Evolutionary conservation across 179 eudicot species (phyloP).

Genomic region (Sideroxylon spinosum): DNA sequence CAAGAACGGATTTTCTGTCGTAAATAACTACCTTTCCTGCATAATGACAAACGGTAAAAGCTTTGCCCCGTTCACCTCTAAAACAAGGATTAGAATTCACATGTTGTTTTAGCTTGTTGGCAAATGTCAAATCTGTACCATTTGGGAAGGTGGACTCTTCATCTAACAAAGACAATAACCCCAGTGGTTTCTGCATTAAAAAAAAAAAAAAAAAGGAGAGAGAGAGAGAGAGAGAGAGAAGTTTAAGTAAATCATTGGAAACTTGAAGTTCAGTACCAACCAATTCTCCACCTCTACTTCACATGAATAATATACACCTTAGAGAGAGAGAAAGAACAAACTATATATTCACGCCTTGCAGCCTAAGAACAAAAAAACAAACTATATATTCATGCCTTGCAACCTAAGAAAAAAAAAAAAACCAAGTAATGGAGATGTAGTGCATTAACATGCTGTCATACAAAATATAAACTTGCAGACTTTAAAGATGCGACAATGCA

Average conservation of each 20-base stretch:
- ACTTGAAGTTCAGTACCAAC: not conserved
- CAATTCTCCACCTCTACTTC: conserved; percentile 4
- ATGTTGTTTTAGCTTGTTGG: conserved; percentile 91
- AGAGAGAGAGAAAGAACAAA: conserved; percentile 2
- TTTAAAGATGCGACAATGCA: conserved; percentile 2
- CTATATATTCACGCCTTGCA: too few relatives aligned
- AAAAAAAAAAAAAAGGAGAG: too few relatives aligned
- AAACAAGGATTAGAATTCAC: conserved; percentile 64
- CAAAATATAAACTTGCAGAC: not conserved
- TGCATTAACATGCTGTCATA: not conserved
- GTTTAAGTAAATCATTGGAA: conserved; percentile 6
- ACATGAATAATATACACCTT: not conserved
- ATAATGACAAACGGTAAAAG: conserved; percentile 75
- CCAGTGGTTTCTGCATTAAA: conserved; percentile 79
- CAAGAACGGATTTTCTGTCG: not conserved
- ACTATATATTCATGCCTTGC: not conserved
- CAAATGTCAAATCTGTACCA: conserved; percentile 89
- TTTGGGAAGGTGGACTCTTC: conserved; percentile 97
- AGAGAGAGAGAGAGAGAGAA: not conserved
- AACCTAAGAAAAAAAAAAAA: not conserved
- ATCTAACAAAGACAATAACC: conserved; percentile 78
- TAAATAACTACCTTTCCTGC: conserved; percentile 79
- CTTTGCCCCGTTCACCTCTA: conserved; percentile 77
- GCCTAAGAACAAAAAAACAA: not conserved
- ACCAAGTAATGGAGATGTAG: not conserved